A percentile compares a stretch with the other conserved stretches of the same genome.
Conservation (phyloP, 164 flowering plant genomes). For the Kalanchoe fedtschenkoi region DNA sequence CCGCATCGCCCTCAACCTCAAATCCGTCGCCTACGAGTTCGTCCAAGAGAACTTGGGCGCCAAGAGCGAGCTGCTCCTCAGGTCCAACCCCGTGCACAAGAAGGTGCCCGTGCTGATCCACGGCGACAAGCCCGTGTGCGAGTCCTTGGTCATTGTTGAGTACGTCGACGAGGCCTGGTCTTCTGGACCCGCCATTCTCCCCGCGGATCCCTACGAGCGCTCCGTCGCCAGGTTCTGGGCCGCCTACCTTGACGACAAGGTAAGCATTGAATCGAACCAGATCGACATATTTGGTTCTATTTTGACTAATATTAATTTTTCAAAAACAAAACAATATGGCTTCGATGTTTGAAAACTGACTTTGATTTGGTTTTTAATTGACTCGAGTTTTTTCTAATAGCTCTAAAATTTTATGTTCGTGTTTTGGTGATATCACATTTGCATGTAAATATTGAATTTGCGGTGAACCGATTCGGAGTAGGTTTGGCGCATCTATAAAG, state of each 20-base stretch:
- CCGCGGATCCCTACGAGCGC: slow-evolving; percentile 53
- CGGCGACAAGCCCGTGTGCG: slow-evolving; percentile 36
- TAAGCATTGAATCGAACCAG: no score
- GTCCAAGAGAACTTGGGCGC: slow-evolving; percentile 21
- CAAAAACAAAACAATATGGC: not conserved
- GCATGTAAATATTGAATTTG: no score
- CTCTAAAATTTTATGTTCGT: no score
- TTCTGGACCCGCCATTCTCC: slow-evolving; percentile 50
- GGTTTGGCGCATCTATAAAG: no score
- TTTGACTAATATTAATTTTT: not conserved
- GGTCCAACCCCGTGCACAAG: slow-evolving; percentile 49
- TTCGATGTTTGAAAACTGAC: not conserved
- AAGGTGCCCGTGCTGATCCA: slow-evolving; percentile 46
- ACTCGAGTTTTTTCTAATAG: no score
- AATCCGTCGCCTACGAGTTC: slow-evolving; percentile 35
- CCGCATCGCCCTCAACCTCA: slow-evolving; percentile 44
- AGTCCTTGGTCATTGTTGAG: slow-evolving; percentile 51
- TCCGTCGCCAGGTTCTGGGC: slow-evolving; percentile 66
- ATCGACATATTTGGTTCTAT: not conserved
- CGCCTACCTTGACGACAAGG: slow-evolving; percentile 54
- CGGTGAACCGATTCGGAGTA: no score
- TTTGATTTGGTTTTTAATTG: no score
- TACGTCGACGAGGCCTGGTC: slow-evolving; percentile 61
- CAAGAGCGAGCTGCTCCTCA: slow-evolving; percentile 52
- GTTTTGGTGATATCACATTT: no score